Evolutionary conservation across 2,329 filamentous ascomycete genomes (phyloP), one percentile per base, ranked within the genome.

Genomic region (Pseudopyrenochaeta lycopersici): DNA sequence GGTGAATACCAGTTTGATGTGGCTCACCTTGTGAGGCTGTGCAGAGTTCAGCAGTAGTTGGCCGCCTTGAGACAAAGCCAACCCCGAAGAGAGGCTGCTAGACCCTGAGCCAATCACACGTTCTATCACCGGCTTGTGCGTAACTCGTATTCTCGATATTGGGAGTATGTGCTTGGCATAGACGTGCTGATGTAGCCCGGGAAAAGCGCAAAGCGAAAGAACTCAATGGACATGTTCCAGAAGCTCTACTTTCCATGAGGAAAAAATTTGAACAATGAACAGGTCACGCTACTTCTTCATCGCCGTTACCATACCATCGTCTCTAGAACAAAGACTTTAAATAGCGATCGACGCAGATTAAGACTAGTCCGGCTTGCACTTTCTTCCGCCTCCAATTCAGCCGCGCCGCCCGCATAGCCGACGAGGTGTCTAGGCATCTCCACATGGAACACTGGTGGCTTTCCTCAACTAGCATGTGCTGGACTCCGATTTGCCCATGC

Each of bases 351-450:
- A 39, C 36, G 36, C 18, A 6, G 15, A 10, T 10, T 17, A 21
- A 11, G 36, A 18, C 36, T 39, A 18, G 23, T 27, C 23, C 11
- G 14, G n/a, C n/a, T n/a, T n/a, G n/a, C n/a, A n/a, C 36, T 39
- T 39, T 18, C 18, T 11, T 5, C 35, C 17, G 9, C 23, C 9
- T 38, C 11, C 20, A 10, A 41, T 41, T 41, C 39, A 41, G 21
- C 39, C 39, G 40, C 38, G 15, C 38, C 15, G 38, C 38, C 38
- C 38, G 38, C 38, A 21, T 40, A 40, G 7, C 38, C 38, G 23
- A 20, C 9, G 49, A 49, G 45, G 42, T 32, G 46, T 45, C 54
- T 57, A 36, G 54, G 54, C 54, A 42, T 32, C 30, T 42, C 49
- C 54, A 56, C 49, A 52, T 42, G 12, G 38, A n/a, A 20, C 18